Evolutionary conservation across 2,329 filamentous ascomycete genomes (phyloP).

Genomic region (Fusarium liriodendri): DNA sequence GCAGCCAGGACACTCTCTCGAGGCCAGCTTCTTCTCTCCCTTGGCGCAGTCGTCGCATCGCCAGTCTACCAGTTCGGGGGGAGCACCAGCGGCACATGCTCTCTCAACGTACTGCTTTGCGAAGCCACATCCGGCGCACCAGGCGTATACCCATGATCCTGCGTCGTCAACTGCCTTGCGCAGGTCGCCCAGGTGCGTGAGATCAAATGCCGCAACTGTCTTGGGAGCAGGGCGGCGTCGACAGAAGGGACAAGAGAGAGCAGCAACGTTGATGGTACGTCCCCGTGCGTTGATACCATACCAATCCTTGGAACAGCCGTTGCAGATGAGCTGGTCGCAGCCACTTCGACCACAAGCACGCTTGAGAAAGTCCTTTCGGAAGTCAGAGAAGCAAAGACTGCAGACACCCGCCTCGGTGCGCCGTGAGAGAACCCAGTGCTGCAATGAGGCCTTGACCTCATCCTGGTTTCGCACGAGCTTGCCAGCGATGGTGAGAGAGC

Average conservation of each 20-base stretch:
- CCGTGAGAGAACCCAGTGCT: conserved; percentile 51
- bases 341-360: conserved; percentile 58
- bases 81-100: conserved; percentile 55
- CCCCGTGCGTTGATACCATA: conserved; percentile 59
- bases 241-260: conserved; percentile 63
- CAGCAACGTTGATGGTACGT: conserved; percentile 58
- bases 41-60: conserved; percentile 54
- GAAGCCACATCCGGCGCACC: conserved; percentile 57
- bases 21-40: conserved; percentile 12
- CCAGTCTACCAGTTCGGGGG: conserved; percentile 53
- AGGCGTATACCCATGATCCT: conserved; percentile 60
- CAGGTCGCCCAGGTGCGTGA: conserved; percentile 53
- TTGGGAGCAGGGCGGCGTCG: conserved; percentile 54
- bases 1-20: conserved; percentile 52
- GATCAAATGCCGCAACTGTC: conserved; percentile 50
- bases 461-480: conserved; percentile 57
- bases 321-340: conserved; percentile 58
- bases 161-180: conserved; percentile 52
- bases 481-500: conserved; percentile 47
- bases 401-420: conserved; percentile 54
- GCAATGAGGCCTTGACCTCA: conserved; percentile 49
- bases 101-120: conserved; percentile 57
- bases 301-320: conserved; percentile 54
- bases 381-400: conserved; percentile 57
- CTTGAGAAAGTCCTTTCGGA: conserved; percentile 50